A percentile compares a stretch with the other conserved stretches of the same genome.
These are phyloP conservation scores for Monilinia vaccinii-corymbosi DNA, from an alignment of 2,329 filamentous ascomycete species.

Conservation along the genomic window DNA sequence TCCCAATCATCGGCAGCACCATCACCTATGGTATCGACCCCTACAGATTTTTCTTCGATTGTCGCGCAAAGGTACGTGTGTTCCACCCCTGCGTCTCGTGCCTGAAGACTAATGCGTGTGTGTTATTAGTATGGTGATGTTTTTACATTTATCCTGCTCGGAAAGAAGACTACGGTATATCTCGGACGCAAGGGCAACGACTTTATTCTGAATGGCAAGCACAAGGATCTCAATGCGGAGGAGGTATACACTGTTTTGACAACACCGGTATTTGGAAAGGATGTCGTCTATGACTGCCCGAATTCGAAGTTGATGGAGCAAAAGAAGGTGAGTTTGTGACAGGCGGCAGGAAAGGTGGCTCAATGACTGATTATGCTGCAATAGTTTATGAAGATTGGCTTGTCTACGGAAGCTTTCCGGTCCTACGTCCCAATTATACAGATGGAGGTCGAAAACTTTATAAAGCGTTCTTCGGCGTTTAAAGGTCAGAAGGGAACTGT, in stretches of 20 bases:
- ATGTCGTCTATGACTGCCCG: slow-evolving; percentile 86
- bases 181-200: slow-evolving; percentile 78
- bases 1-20: slow-evolving; percentile 82
- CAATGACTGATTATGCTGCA: slow-evolving; percentile 15
- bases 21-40: slow-evolving; percentile 93
- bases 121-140: slow-evolving; percentile 70
- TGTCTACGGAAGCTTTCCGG: slow-evolving; percentile 65
- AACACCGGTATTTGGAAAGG: slow-evolving; percentile 65
- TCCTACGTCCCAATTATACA: slow-evolving; percentile 72
- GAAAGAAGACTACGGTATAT: slow-evolving; percentile 82
- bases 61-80: slow-evolving; percentile 60
- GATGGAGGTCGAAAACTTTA: slow-evolving; percentile 62
- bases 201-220: slow-evolving; percentile 85
- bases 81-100: slow-evolving; percentile 29
- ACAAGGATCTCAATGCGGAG: slow-evolving; percentile 82
- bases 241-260: slow-evolving; percentile 78
- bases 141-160: slow-evolving; percentile 81
- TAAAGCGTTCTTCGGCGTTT: slow-evolving; percentile 58
- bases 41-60: slow-evolving; percentile 70
- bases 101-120: slow-evolving; percentile 9
- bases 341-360: background rate
- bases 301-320: slow-evolving; percentile 93
- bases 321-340: slow-evolving; percentile 59
- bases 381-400: slow-evolving; percentile 72
- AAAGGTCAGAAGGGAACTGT: slow-evolving; percentile 59